Evolutionary conservation across 2,329 filamentous ascomycete species (phyloP), one percentile per base, ranked within the genome.

Genomic region (Colletotrichum limetticola): DNA sequence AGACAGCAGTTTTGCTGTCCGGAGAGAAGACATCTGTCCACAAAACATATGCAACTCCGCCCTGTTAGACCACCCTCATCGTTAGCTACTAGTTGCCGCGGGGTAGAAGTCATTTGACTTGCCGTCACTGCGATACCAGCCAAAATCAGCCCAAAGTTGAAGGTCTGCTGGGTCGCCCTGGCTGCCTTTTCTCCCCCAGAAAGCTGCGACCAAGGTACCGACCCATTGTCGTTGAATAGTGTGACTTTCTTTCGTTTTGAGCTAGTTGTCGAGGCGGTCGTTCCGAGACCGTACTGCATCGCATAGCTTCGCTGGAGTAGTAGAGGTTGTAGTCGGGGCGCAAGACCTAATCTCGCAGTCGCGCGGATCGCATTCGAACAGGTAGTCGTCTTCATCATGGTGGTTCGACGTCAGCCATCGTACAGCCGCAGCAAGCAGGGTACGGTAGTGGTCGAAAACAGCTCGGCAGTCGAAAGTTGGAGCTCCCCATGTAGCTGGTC

Each of bases 161-260:
- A 93, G 19, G 92, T 93, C 82, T 98, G 96, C 82, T 98, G 95
- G 0, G 94, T 96, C 9, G 95, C 94, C 52, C 96, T 90, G 28
- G 93, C 93, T 3, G 92, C 91, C 82, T 98, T 98, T 81, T 98
- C 96, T 60, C 85, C 85, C 0, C 84, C 85, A 1, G 92, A 95
- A 2, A 98, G 88, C 67, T 97, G 88, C 3, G 86, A 88, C 96
- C 96, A 98, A 4, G 91, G 90, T 1, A 98, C 91, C 75, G 89
- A 88, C 8, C 96, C 96, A 78, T 95, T 93, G 77, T 98, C 96
- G 77, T 95, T 97, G 78, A 95, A 92, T 0, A 96, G 90, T 0
- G 95, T 98, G 30, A 98, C 91, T 52, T 91, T 88, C 78, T 89
- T 91, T 66, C 94, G 89, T 75, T 87, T 89, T 30, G 91, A 80